Conservation (phyloP, 2,329 filamentous ascomycete genomes). For the Penicillium sp. region DNA sequence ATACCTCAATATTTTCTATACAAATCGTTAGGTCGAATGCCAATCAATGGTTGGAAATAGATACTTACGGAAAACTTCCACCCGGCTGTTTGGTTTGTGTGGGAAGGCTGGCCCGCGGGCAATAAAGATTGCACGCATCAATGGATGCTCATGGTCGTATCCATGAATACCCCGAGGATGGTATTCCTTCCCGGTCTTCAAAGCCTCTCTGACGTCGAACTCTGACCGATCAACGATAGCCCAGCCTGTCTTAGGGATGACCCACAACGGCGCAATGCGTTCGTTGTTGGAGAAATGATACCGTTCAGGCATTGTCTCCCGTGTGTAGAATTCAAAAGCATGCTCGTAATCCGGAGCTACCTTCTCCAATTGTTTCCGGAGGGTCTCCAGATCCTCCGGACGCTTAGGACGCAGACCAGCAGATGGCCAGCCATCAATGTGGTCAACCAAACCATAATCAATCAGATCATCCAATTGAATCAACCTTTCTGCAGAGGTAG, state of each 20-base stretch:
- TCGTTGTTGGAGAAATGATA: conserved; percentile 88
- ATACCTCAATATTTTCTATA: conserved; percentile 87
- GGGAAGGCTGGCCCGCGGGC: conserved; percentile 90
- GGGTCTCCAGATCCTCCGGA: conserved; percentile 58
- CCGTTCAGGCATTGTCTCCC: conserved; percentile 80
- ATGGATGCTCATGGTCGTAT: conserved; percentile 88
- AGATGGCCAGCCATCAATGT: conserved; percentile 91
- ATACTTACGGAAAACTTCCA: conserved; percentile 79
- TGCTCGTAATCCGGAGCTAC: conserved; percentile 56
- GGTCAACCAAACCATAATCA: conserved; percentile 71
- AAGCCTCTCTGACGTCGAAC: conserved; percentile 68
- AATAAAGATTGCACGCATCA: conserved; percentile 96
- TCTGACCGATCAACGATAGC: conserved; percentile 79
- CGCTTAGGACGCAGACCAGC: conserved; percentile 82
- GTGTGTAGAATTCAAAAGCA: conserved; percentile 82
- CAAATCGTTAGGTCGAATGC: conserved; percentile 1
- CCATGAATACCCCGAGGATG: conserved; percentile 83
- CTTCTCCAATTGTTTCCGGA: conserved; percentile 61
- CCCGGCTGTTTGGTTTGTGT: conserved; percentile 72
- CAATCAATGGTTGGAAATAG: neutral
- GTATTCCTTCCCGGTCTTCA: conserved; percentile 65
- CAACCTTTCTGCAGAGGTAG: conserved; percentile 74
- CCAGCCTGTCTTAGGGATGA: conserved; percentile 89
- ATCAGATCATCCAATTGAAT: conserved; percentile 89
- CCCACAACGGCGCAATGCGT: conserved; percentile 92